phyloP scores from a whole-genome alignment of 345 rosid genomes.

The Linum tenue region DNA sequence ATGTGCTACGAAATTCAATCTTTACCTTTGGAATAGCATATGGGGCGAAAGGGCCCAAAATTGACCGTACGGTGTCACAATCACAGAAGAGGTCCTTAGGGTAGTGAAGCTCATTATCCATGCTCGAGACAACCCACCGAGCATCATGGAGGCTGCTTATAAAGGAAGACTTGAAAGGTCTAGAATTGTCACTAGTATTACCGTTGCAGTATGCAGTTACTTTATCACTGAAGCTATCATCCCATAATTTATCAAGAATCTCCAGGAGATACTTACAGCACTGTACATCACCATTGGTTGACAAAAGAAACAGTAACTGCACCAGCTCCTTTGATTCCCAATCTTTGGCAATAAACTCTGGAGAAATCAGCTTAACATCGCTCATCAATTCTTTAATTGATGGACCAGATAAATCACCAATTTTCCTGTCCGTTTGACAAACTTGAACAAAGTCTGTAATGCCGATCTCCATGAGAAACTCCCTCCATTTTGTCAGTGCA shows the following conservation, averaged over 20 bases:
- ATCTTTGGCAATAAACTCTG: slow-evolving; percentile 43
- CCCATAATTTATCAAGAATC: slow-evolving; percentile 70
- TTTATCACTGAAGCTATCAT: slow-evolving; percentile 55
- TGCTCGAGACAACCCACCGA: slow-evolving; percentile 65
- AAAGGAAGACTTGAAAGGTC: slow-evolving; percentile 58
- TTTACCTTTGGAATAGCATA: slow-evolving; percentile 83
- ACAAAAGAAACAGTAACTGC: slow-evolving; percentile 39
- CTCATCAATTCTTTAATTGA: slow-evolving; percentile 19
- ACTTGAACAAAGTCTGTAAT: slow-evolving; percentile 79
- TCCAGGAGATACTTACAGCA: slow-evolving; percentile 55
- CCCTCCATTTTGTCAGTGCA: slow-evolving; percentile 60
- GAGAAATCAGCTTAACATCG: slow-evolving; percentile 27
- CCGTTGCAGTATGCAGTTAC: slow-evolving; percentile 29
- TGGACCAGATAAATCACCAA: slow-evolving; percentile 33
- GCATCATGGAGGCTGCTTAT: slow-evolving; percentile 44
- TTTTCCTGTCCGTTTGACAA: slow-evolving; percentile 53
- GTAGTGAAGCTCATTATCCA: slow-evolving; percentile 60
- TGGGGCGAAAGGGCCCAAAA: slow-evolving; percentile 73
- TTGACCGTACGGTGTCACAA: slow-evolving; percentile 62
- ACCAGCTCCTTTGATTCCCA: slow-evolving; percentile 82
- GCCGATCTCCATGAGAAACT: slow-evolving; percentile 68
- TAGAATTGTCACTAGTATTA: slow-evolving; percentile 24
- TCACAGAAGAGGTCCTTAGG: slow-evolving; percentile 68
- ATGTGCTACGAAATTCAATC: slow-evolving; percentile 15
- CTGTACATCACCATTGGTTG: slow-evolving; percentile 33